Percentiles rank a stretch among this genome's conserved stretches.
These are phyloP conservation scores for Rhizophagus prolifer DNA, from an alignment of 192 early-diverging fungal species.

Conservation along the genomic window DNA sequence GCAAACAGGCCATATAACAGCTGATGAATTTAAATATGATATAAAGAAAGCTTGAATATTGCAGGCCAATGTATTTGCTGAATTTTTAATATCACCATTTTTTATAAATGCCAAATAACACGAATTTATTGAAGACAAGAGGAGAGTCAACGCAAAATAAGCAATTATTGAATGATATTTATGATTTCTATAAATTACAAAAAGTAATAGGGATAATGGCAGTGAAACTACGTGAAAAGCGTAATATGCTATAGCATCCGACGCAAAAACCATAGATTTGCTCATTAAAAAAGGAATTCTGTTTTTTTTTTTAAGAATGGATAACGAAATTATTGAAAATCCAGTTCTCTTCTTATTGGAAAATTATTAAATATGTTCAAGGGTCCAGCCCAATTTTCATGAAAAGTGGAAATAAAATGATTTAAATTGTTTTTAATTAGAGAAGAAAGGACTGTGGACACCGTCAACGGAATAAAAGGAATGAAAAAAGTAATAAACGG, in stretches of 20 bases:
- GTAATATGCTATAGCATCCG: neutral
- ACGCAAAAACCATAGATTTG: neutral
- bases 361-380: neutral
- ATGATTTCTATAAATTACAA: neutral
- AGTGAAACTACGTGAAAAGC: neutral
- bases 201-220: neutral
- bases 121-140: neutral
- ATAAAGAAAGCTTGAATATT: neutral
- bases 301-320: too few species aligned
- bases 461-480: neutral
- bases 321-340: neutral
- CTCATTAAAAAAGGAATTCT: neutral
- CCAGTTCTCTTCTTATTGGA: neutral
- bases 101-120: neutral
- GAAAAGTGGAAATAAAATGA: neutral
- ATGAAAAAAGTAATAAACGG: neutral
- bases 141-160: neutral
- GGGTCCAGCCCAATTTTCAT: neutral
- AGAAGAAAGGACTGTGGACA: neutral
- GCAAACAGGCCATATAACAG: neutral
- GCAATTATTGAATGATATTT: neutral
- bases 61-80: neutral
- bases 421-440: neutral
- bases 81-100: neutral
- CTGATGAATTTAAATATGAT: neutral